Conservation (phyloP, 176 grass and related monocot genomes). For the Carex littledalei region DNA sequence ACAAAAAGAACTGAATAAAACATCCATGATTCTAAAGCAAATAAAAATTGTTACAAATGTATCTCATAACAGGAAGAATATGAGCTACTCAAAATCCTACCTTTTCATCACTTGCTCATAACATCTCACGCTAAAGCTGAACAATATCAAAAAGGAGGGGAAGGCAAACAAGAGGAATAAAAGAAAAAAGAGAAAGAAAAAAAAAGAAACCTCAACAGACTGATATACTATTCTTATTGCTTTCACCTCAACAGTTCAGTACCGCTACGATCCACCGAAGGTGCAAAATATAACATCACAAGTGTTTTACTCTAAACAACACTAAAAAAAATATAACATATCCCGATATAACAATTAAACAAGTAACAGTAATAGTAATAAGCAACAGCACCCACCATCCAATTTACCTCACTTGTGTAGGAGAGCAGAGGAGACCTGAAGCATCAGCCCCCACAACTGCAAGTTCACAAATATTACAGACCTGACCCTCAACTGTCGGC, state of each 20-base stretch:
- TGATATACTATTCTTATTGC: slow-evolving; percentile 64
- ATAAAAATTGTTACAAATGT: slow-evolving; percentile 37
- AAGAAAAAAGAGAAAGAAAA: not conserved
- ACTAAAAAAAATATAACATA: slow-evolving; percentile 22
- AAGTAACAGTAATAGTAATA: slow-evolving; percentile 19
- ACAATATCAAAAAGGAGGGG: not conserved
- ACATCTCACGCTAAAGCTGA: slow-evolving; percentile 28
- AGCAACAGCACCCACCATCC: slow-evolving; percentile 18
- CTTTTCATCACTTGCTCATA: slow-evolving; percentile 36
- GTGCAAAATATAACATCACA: slow-evolving; percentile 23
- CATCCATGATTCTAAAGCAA: slow-evolving; percentile 27
- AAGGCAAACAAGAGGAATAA: not conserved
- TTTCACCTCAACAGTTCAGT: slow-evolving; percentile 41
- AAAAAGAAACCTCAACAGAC: slow-evolving; percentile 31
- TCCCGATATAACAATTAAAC: slow-evolving; percentile 23
- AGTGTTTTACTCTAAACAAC: slow-evolving; percentile 14
- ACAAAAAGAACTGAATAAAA: slow-evolving; percentile 12
- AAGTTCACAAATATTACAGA: slow-evolving; percentile 88
- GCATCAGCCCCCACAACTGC: slow-evolving; percentile 67
- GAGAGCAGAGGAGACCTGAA: slow-evolving; percentile 73
- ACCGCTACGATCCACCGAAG: slow-evolving; percentile 1
- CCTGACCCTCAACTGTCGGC: slow-evolving; percentile 54
- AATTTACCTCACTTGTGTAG: slow-evolving; percentile 77
- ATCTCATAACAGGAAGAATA: slow-evolving; percentile 25
- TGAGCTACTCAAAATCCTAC: slow-evolving; percentile 32